A percentile compares a stretch with the other conserved stretches of the same genome.
Evolutionary conservation across 768 basidiomycete genomes (phyloP).

Genomic region (Auriculariales sp.): DNA sequence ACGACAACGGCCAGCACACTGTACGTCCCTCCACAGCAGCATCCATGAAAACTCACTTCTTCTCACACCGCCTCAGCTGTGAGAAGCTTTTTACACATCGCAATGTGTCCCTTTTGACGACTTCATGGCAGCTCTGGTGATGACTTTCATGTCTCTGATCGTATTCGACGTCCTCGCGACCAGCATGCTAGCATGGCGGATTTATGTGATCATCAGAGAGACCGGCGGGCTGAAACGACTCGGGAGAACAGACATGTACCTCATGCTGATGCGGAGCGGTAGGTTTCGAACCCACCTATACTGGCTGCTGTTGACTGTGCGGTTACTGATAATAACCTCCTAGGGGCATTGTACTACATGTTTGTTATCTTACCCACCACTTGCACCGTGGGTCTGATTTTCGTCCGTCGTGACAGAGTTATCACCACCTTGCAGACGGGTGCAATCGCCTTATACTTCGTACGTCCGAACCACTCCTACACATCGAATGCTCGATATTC

Average conservation of each 20-base stretch:
- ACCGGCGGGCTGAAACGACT: not conserved
- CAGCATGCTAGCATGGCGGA: not conserved
- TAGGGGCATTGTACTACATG: not conserved
- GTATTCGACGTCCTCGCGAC: not conserved
- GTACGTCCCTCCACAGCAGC: too few species aligned
- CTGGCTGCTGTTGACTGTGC: not conserved
- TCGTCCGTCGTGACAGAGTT: not conserved
- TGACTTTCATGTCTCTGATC: not conserved
- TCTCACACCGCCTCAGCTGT: too few species aligned
- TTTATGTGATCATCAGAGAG: not conserved
- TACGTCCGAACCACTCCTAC: too few species aligned
- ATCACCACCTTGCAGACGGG: not conserved
- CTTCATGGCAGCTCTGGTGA: not conserved
- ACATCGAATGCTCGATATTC: too few species aligned
- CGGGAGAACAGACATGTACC: not conserved
- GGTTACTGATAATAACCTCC: not conserved
- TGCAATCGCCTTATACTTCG: not conserved
- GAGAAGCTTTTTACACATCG: too few species aligned
- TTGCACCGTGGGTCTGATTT: not conserved
- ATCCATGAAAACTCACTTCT: too few species aligned
- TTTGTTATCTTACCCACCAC: not conserved
- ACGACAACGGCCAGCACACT: not conserved
- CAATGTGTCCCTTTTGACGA: too few species aligned
- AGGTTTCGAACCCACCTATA: not conserved
- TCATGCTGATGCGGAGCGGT: not conserved